Evolutionary conservation across 768 basidiomycete genomes (phyloP).

Genomic region (Kwoniella botswanensis): DNA sequence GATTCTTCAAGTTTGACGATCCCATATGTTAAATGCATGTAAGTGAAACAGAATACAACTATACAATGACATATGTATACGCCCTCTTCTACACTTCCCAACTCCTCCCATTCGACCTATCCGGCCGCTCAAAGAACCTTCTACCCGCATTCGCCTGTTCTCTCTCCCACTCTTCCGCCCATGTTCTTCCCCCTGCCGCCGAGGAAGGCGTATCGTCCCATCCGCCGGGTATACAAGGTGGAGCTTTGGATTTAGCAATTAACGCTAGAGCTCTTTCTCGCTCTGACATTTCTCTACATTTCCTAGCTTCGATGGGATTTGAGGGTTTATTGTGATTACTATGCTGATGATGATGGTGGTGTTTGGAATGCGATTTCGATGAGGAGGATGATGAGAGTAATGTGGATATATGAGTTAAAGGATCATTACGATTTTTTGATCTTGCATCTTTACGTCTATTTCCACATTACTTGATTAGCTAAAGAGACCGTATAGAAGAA

Average conservation of each 20-base stretch:
- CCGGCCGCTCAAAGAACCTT: constrained; percentile 33
- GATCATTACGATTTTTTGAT: constrained; percentile 50
- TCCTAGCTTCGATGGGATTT: constrained; percentile 34
- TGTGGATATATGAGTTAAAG: constrained; percentile 48
- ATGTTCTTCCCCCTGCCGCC: constrained; percentile 31
- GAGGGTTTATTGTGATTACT: constrained; percentile 2
- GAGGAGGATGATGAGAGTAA: constrained; percentile 33
- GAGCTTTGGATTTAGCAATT: constrained; percentile 39
- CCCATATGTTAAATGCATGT: no score
- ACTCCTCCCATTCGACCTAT: constrained; percentile 10
- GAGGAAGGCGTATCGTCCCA: constrained; percentile 51
- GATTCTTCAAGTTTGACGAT: no score
- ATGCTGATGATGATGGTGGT: constrained; percentile 6
- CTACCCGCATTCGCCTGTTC: constrained; percentile 47
- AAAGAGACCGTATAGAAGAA: neutral
- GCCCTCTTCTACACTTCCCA: constrained; percentile 21
- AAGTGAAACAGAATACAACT: no score
- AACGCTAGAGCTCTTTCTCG: constrained; percentile 51
- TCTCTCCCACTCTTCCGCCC: constrained; percentile 49
- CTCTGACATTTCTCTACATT: constrained; percentile 43
- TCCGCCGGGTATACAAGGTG: neutral
- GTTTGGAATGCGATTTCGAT: constrained; percentile 10
- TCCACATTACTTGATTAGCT: no score
- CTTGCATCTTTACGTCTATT: constrained; percentile 53
- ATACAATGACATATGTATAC: no score